Conservation (phyloP, 768 basidiomycete species). For the Daedaleopsis nitida region DNA sequence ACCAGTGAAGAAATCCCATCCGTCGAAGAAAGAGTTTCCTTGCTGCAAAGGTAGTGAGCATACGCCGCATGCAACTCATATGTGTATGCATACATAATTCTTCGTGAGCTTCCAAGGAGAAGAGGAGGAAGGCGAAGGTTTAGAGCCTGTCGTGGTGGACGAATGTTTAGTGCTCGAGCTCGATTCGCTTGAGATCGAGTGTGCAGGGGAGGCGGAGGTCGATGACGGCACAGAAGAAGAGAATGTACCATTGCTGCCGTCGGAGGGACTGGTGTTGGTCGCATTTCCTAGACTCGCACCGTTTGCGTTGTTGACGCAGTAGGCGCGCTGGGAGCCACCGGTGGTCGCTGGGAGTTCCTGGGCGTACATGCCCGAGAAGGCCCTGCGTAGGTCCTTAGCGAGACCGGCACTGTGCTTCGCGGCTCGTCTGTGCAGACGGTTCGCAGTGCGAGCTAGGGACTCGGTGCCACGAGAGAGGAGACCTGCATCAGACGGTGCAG, state of each 20-base stretch:
- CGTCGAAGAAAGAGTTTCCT: constrained; percentile 78
- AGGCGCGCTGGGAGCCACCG: constrained; percentile 30
- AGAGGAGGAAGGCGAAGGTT: constrained; percentile 14
- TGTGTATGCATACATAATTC: constrained; percentile 44
- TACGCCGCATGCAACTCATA: not conserved
- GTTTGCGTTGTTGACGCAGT: constrained; percentile 33
- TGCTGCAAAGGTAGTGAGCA: constrained; percentile 35
- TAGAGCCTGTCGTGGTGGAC: constrained; percentile 14
- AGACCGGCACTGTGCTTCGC: constrained; percentile 60
- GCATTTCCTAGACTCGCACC: constrained; percentile 1
- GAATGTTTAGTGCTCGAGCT: constrained; percentile 16
- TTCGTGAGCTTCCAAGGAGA: constrained; percentile 50
- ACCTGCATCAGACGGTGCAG: constrained; percentile 30
- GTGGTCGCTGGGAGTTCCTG: constrained; percentile 12
- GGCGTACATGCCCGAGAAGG: constrained; percentile 54
- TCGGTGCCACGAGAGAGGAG: constrained; percentile 28
- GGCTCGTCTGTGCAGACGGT: constrained; percentile 59
- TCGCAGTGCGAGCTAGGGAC: constrained; percentile 45
- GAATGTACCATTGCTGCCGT: constrained; percentile 11
- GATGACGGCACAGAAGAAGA: constrained; percentile 1
- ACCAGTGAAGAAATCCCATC: constrained; percentile 71
- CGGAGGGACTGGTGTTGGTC: not conserved
- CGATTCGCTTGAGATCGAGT: constrained; percentile 7
- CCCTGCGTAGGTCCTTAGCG: constrained; percentile 70
- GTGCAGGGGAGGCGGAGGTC: not conserved